Evolutionary conservation across 306 rosid species (phyloP).

Genomic region (Quercus dentata): DNA sequence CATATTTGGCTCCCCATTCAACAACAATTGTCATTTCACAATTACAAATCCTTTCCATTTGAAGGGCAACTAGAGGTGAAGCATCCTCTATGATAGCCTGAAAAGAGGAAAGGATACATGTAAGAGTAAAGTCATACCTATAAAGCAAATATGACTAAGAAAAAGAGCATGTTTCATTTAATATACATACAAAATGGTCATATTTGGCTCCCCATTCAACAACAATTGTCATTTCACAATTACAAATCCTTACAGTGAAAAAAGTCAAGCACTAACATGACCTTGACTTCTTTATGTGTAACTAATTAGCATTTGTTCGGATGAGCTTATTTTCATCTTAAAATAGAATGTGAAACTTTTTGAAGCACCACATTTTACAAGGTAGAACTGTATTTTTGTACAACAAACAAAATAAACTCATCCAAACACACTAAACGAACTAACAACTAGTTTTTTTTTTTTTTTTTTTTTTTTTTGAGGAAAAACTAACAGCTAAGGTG

Average conservation of each 20-base stretch:
- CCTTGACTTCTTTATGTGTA: background rate
- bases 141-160: background rate
- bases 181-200: background rate
- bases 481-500: background rate
- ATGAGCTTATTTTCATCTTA: no score
- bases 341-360: no score
- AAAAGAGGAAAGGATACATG: background rate
- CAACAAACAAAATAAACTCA: no score
- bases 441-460: no score
- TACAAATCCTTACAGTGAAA: background rate
- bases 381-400: no score
- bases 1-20: background rate
- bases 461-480: no score
- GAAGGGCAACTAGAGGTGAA: slow-evolving; percentile 47
- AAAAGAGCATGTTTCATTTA: background rate
- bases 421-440: no score
- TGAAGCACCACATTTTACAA: no score
- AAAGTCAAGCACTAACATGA: background rate
- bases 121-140: background rate
- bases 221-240: background rate
- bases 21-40: background rate
- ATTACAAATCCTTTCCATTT: slow-evolving; percentile 35
- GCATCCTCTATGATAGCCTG: slow-evolving; percentile 53
- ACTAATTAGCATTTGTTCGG: background rate
- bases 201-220: background rate